Conservation (phyloP, 2,329 filamentous ascomycete genomes). For the Paracamarosporium sp. region DNA sequence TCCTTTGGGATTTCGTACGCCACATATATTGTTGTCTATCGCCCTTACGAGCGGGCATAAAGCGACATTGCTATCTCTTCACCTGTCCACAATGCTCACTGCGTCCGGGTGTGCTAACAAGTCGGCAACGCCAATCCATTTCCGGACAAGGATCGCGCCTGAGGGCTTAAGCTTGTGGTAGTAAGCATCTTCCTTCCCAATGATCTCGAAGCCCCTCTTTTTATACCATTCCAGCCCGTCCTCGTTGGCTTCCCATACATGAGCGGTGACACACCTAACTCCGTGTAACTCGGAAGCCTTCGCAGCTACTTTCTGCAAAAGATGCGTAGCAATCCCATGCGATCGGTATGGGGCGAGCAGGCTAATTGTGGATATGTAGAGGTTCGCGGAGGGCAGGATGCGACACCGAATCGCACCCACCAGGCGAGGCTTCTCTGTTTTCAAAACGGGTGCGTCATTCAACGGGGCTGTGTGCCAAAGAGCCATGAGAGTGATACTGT, state of each 20-base stretch:
- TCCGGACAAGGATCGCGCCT: constrained; percentile 61
- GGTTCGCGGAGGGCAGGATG: constrained; percentile 47
- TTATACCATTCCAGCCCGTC: constrained; percentile 68
- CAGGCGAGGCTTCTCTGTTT: constrained; percentile 40
- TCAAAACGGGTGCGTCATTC: neutral
- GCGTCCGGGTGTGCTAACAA: constrained; percentile 21
- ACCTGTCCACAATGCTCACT: constrained; percentile 1
- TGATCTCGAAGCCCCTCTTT: constrained; percentile 62
- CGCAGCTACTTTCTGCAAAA: constrained; percentile 56
- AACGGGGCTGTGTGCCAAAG: constrained; percentile 56
- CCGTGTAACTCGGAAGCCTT: constrained; percentile 59
- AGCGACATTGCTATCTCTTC: neutral
- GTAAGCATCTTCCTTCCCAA: constrained; percentile 61
- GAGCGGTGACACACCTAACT: constrained; percentile 62
- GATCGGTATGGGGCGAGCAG: constrained; percentile 66
- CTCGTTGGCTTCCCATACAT: constrained; percentile 69
- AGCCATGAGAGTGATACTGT: constrained; percentile 65
- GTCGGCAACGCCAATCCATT: constrained; percentile 48
- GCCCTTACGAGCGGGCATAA: neutral
- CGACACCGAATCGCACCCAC: constrained; percentile 58
- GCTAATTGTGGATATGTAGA: constrained; percentile 69
- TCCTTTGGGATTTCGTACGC: neutral
- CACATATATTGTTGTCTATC: neutral
- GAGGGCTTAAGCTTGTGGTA: constrained; percentile 65
- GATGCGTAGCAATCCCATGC: constrained; percentile 62